These are phyloP conservation scores for Aspergillus costaricaensis DNA, from an alignment of 2,329 filamentous ascomycete genomes.

Conservation along the genomic window DNA sequence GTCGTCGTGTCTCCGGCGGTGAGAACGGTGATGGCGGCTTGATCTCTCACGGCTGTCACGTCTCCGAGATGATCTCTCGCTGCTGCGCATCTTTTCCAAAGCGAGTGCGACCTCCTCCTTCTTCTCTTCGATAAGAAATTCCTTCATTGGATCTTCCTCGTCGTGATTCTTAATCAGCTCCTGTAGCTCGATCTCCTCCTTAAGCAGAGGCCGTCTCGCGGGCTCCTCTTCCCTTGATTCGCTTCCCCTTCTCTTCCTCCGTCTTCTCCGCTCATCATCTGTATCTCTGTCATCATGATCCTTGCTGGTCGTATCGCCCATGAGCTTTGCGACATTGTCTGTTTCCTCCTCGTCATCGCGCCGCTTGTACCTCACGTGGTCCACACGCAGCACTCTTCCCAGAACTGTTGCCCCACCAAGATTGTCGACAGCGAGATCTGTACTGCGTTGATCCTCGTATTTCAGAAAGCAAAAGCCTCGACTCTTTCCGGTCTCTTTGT, in stretches of 20 bases:
- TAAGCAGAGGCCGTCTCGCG: constrained; percentile 63
- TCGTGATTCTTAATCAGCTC: constrained; percentile 77
- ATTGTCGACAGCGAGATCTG: constrained; percentile 94
- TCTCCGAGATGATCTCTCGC: constrained; percentile 44
- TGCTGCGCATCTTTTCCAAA: constrained; percentile 56
- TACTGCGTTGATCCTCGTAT: constrained; percentile 96
- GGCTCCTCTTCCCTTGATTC: constrained; percentile 49
- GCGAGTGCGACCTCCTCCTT: constrained; percentile 81
- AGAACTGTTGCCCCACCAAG: constrained; percentile 81
- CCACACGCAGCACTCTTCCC: constrained; percentile 79
- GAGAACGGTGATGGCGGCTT: constrained; percentile 44
- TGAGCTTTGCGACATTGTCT: constrained; percentile 50
- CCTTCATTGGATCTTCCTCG: constrained; percentile 97
- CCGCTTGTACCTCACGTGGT: constrained; percentile 89
- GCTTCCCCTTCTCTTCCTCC: constrained; percentile 34
- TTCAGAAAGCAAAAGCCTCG: constrained; percentile 95
- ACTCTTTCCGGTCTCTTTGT: constrained; percentile 95
- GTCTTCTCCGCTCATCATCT: constrained; percentile 40
- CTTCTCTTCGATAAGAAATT: constrained; percentile 85
- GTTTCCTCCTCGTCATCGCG: constrained; percentile 68
- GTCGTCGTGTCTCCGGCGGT: constrained; percentile 41
- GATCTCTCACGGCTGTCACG: constrained; percentile 42
- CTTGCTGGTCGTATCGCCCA: constrained; percentile 48
- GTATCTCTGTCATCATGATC: constrained; percentile 36
- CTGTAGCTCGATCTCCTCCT: constrained; percentile 78